Conservation (phyloP, 192 early-diverging fungal genomes). For the Diversispora epigaea region DNA sequence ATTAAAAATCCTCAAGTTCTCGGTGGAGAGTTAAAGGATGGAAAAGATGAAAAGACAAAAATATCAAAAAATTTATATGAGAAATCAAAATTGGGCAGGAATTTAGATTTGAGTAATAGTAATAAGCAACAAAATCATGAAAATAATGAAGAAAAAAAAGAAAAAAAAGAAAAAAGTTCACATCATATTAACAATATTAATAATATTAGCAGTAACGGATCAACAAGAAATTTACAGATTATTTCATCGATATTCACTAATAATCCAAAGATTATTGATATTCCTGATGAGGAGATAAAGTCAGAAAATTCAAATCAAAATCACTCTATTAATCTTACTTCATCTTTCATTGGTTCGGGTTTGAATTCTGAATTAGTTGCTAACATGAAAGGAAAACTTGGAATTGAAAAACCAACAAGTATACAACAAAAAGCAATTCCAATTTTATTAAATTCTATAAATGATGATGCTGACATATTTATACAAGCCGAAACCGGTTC, state of each 20-base stretch:
- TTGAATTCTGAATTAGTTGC: slow-evolving; percentile 67
- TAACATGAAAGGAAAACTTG: slow-evolving; percentile 72
- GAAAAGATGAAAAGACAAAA: not conserved
- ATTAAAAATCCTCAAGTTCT: slow-evolving; percentile 19
- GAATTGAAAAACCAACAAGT: slow-evolving; percentile 76
- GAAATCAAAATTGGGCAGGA: too few species aligned
- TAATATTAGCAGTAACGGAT: not conserved
- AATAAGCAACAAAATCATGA: not conserved
- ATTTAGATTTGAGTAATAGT: too few species aligned
- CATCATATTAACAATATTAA: not conserved
- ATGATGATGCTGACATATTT: slow-evolving; percentile 68
- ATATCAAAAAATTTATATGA: too few species aligned
- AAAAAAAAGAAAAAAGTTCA: slow-evolving; percentile 2
- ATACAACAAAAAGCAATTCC: slow-evolving; percentile 91
- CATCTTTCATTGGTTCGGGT: slow-evolving; percentile 75
- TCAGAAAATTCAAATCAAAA: slow-evolving; percentile 41
- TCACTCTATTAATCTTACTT: slow-evolving; percentile 48
- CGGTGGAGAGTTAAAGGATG: not conserved
- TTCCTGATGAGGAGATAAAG: slow-evolving; percentile 16
- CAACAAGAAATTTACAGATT: not conserved
- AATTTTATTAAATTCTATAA: slow-evolving; percentile 54
- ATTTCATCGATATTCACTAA: slow-evolving; percentile 9
- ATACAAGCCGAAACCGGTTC: slow-evolving; percentile 97
- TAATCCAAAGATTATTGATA: slow-evolving; percentile 28
- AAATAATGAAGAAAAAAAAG: not conserved